Evolutionary conservation across 106 monocot species (phyloP).

Genomic region (Dendrobium huoshanense): DNA sequence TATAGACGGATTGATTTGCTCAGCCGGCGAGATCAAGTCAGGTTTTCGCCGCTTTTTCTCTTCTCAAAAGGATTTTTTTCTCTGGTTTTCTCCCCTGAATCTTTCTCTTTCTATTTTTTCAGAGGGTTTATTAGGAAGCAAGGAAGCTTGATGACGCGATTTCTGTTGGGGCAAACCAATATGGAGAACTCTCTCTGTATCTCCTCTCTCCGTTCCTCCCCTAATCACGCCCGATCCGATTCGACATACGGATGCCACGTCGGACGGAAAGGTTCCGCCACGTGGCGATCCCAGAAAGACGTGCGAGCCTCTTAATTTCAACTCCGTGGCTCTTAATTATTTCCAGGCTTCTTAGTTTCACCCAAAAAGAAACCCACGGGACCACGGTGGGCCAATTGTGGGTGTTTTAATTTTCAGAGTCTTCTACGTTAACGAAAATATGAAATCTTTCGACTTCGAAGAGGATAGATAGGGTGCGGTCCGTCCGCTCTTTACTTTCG

Average conservation of each 20-base stretch:
- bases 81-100: neutral
- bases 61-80: neutral
- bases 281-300: slow-evolving; percentile 9
- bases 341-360: neutral
- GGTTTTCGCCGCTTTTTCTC: neutral
- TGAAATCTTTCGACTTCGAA: neutral
- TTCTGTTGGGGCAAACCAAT: slow-evolving; percentile 9
- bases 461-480: neutral
- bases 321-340: neutral
- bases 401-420: neutral
- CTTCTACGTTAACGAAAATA: neutral
- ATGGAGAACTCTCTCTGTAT: neutral
- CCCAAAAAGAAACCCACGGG: neutral
- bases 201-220: slow-evolving; percentile 2
- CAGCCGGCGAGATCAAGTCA: neutral
- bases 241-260: slow-evolving; percentile 10
- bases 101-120: slow-evolving; percentile 6
- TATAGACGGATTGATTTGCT: neutral
- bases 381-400: neutral
- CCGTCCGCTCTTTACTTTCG: neutral
- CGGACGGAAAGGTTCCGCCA: slow-evolving; percentile 5
- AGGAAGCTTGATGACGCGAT: slow-evolving; percentile 12
- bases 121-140: neutral
- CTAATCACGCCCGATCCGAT: neutral
- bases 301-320: slow-evolving; percentile 1